These are phyloP conservation scores for Gossypium stocksii DNA, from an alignment of 345 rosid species.

Conservation along the genomic window DNA sequence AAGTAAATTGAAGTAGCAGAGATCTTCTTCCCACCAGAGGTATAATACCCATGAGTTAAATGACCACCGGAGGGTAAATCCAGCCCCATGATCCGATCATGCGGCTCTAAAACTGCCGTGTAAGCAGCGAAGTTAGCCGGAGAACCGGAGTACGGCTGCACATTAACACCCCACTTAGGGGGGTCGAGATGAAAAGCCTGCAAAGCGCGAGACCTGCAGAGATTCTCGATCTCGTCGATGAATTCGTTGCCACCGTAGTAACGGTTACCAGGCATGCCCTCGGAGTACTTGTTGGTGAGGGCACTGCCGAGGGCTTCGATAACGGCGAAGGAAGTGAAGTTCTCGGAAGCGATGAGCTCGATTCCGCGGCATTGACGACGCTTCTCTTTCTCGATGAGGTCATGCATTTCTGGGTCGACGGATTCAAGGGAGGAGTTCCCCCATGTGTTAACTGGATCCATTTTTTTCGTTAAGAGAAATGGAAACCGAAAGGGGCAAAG, in stretches of 20 bases:
- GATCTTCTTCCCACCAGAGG: slow-evolving; percentile 97
- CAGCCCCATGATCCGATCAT: slow-evolving; percentile 94
- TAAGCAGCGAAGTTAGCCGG: slow-evolving; percentile 99
- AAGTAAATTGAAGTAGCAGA: slow-evolving; percentile 97
- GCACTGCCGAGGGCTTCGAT: slow-evolving; percentile 97
- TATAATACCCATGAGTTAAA: slow-evolving; percentile 92
- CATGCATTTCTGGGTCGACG: slow-evolving; percentile 87
- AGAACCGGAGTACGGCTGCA: slow-evolving; percentile 99
- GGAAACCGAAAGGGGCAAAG: not conserved
- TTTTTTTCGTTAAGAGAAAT: slow-evolving; percentile 8
- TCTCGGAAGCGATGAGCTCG: slow-evolving; percentile 98
- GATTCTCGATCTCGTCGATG: slow-evolving; percentile 92
- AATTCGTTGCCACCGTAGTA: slow-evolving; percentile 97
- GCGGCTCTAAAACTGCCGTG: slow-evolving; percentile 93
- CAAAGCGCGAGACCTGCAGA: slow-evolving; percentile 85
- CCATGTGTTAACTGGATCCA: slow-evolving; percentile 84
- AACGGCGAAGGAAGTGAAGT: slow-evolving; percentile 98
- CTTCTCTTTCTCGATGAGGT: slow-evolving; percentile 67
- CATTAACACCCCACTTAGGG: slow-evolving; percentile 85
- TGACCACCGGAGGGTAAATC: slow-evolving; percentile 98
- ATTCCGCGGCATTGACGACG: slow-evolving; percentile 94
- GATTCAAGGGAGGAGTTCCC: slow-evolving; percentile 56
- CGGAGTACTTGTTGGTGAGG: slow-evolving; percentile 96
- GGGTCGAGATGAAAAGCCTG: slow-evolving; percentile 69
- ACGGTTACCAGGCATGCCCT: slow-evolving; percentile 96